Conservation (phyloP, 805 yeast genomes). For the Myxozyma neglecta region DNA sequence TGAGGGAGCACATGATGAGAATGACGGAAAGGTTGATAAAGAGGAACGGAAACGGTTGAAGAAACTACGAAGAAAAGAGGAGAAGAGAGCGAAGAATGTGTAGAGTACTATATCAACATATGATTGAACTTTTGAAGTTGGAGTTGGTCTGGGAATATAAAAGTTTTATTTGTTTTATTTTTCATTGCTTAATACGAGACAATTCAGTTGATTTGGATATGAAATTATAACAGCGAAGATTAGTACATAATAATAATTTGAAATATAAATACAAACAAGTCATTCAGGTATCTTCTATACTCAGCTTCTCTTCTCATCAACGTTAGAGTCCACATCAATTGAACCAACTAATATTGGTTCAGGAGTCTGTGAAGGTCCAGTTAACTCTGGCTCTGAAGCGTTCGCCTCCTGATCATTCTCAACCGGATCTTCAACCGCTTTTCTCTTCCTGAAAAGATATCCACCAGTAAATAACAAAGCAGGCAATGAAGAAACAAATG, state of each 20-base stretch:
- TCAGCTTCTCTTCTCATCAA: neutral
- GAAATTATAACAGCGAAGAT: neutral
- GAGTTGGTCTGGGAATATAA: neutral
- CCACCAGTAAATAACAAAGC: slow-evolving; percentile 38
- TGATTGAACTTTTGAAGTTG: neutral
- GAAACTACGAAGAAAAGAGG: slow-evolving; percentile 26
- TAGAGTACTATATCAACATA: neutral
- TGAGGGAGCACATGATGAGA: neutral
- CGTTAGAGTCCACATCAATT: neutral
- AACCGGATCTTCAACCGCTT: neutral
- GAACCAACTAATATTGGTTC: too few species aligned
- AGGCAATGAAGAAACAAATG: slow-evolving; percentile 29
- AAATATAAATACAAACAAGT: too few species aligned
- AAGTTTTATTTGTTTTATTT: neutral
- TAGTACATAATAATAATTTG: too few species aligned
- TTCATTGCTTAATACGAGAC: neutral
- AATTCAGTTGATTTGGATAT: neutral
- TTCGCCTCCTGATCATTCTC: neutral
- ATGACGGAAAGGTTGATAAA: slow-evolving; percentile 19
- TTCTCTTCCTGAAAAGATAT: slow-evolving; percentile 14
- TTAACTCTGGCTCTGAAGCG: neutral
- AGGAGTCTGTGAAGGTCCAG: neutral
- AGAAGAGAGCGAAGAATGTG: slow-evolving; percentile 10
- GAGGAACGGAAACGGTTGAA: slow-evolving; percentile 28
- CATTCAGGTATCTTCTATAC: neutral